These are phyloP conservation scores for Pleurotus cornucopiae DNA, from an alignment of 768 basidiomycete species.

Conservation along the genomic window DNA sequence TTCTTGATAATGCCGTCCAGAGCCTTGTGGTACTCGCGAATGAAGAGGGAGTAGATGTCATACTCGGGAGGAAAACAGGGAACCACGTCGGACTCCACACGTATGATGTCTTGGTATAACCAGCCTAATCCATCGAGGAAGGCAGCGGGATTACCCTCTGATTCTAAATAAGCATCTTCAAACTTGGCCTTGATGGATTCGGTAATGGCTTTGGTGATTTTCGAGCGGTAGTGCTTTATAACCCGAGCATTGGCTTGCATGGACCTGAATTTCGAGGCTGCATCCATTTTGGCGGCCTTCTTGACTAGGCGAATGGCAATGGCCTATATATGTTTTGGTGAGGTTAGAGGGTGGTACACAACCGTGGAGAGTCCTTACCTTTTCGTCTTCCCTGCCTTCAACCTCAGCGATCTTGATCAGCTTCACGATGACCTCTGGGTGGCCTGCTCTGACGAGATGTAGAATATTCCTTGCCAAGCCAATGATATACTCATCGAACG, in stretches of 20 bases:
- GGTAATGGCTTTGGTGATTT: constrained; percentile 75
- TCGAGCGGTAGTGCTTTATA: constrained; percentile 93
- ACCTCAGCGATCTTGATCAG: constrained; percentile 91
- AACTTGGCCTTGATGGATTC: constrained; percentile 74
- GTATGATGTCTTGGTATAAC: constrained; percentile 93
- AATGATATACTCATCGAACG: constrained; percentile 83
- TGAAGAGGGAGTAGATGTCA: constrained; percentile 78
- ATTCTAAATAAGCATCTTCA: constrained; percentile 57
- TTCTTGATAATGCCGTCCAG: constrained; percentile 70
- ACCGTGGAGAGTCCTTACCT: constrained; percentile 41
- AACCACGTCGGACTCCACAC: constrained; percentile 86
- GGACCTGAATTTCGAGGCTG: constrained; percentile 89
- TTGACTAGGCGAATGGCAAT: constrained; percentile 92
- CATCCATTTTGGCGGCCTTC: constrained; percentile 88
- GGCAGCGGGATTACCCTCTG: constrained; percentile 57
- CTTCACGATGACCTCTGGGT: constrained; percentile 85
- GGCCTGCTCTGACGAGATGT: constrained; percentile 71
- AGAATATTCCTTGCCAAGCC: constrained; percentile 76
- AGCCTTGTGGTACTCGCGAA: constrained; percentile 88
- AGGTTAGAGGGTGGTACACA: no score
- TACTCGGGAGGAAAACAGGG: constrained; percentile 91
- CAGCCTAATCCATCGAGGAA: constrained; percentile 82
- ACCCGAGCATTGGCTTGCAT: constrained; percentile 90
- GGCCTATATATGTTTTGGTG: constrained; percentile 45
- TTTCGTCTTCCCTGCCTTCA: constrained; percentile 92